Conservation (phyloP, 257 asterid species). For the Forsythia viridissima region DNA sequence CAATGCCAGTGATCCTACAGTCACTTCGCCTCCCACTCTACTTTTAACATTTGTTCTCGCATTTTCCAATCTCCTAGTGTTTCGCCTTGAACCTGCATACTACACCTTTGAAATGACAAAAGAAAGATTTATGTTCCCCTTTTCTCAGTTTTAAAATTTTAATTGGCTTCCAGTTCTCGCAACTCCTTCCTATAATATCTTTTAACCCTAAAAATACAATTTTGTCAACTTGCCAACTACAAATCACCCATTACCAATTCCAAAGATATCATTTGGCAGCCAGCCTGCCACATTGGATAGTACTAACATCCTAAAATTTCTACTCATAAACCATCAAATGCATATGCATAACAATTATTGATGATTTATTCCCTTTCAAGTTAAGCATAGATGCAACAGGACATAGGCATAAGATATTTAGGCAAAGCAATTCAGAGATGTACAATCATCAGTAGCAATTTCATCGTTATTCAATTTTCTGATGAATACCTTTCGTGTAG, state of each 20-base stretch:
- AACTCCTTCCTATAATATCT: not conserved
- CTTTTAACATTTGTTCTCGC: not conserved
- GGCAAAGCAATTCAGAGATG: not conserved
- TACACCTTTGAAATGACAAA: not conserved
- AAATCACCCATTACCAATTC: not conserved
- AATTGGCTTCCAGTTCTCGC: not conserved
- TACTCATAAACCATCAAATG: not conserved
- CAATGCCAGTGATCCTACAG: not conserved
- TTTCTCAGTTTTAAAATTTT: not conserved
- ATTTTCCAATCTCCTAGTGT: not conserved
- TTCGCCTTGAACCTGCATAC: not conserved
- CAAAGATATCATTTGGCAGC: not conserved
- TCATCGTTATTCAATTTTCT: not conserved
- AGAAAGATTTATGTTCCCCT: not conserved
- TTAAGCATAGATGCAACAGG: not conserved
- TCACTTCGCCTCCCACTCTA: not conserved
- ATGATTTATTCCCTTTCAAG: not conserved
- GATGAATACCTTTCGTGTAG: conserved; percentile 6
- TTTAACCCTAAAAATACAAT: not conserved
- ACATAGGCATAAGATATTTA: not conserved
- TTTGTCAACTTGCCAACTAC: not conserved
- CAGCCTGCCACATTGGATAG: not conserved
- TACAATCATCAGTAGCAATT: not conserved
- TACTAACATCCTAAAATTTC: not conserved
- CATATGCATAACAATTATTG: not conserved